Evolutionary conservation across 192 early-diverging fungal species (phyloP).

Genomic region (Coemansia sp.): DNA sequence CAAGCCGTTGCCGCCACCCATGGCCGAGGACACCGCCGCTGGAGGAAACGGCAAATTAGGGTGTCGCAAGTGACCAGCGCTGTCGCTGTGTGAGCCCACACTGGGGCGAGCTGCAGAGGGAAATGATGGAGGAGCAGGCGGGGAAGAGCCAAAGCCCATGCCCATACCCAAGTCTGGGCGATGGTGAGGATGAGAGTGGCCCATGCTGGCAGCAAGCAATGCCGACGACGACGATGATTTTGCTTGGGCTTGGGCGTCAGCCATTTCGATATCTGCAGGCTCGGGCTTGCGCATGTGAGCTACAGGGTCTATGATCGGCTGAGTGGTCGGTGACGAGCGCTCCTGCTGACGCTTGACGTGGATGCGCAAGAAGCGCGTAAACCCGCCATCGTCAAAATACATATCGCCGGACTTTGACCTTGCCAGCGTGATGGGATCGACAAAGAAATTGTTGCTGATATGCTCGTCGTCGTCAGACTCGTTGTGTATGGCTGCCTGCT

Average conservation of each 20-base stretch:
- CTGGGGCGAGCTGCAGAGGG: not conserved
- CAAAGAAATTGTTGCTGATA: conserved; percentile 45
- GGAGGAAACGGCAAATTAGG: not conserved
- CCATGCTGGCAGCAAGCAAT: not conserved
- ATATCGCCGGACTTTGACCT: conserved; percentile 27
- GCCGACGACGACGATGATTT: not conserved
- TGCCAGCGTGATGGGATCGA: conserved; percentile 43
- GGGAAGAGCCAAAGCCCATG: not conserved
- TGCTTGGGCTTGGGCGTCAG: conserved; percentile 1
- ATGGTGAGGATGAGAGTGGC: not conserved
- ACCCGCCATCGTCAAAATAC: conserved; percentile 56
- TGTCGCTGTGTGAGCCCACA: not conserved
- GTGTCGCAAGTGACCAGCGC: not conserved
- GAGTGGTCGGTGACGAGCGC: conserved; percentile 13
- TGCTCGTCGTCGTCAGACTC: conserved; percentile 55
- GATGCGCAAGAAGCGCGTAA: conserved; percentile 52
- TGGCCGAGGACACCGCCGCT: not conserved
- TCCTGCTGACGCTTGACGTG: conserved; percentile 50
- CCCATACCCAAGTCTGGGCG: not conserved
- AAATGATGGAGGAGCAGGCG: not conserved
- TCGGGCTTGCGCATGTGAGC: conserved; percentile 17
- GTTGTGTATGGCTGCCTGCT: conserved; percentile 29
- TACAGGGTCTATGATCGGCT: conserved; percentile 2
- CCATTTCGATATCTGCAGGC: conserved; percentile 17
- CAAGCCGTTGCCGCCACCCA: conserved; percentile 26